A percentile compares a stretch with the other conserved stretches of the same genome.
These are phyloP conservation scores for Usnea hakonensis DNA, from an alignment of 495 filamentous ascomycete species.

Conservation along the genomic window DNA sequence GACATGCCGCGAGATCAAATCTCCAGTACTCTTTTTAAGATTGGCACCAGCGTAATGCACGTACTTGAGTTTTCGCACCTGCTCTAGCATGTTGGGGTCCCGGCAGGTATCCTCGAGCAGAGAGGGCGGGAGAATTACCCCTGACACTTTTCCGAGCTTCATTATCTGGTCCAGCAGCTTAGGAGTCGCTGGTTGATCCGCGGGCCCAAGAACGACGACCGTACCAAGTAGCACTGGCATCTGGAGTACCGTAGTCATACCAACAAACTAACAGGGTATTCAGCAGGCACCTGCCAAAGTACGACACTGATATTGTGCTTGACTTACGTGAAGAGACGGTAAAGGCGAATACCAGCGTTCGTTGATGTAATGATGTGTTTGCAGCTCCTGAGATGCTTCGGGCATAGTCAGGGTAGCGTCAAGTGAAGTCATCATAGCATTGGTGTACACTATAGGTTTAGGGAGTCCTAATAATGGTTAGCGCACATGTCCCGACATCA, in stretches of 20 bases:
- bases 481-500: not conserved
- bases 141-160: constrained; percentile 6
- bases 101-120: constrained; percentile 14
- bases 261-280: not conserved
- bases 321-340: constrained; percentile 27
- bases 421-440: constrained; percentile 27
- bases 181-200: constrained; percentile 14
- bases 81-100: constrained; percentile 16
- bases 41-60: constrained; percentile 28
- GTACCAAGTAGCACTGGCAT: not conserved
- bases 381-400: constrained; percentile 10
- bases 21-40: constrained; percentile 22
- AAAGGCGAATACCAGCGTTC: constrained; percentile 27
- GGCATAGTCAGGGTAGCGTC: not conserved
- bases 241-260: not conserved
- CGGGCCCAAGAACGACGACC: constrained; percentile 23
- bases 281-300: constrained; percentile 1
- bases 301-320: constrained; percentile 9
- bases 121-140: constrained; percentile 12
- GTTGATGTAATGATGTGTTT: constrained; percentile 18
- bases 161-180: constrained; percentile 13
- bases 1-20: constrained; percentile 18
- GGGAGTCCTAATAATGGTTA: constrained; percentile 21
- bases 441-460: constrained; percentile 28
- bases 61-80: constrained; percentile 22